Evolutionary conservation across 768 basidiomycete species (phyloP), one percentile per base, ranked within the genome.

Genomic region (Suillus alpinus): DNA sequence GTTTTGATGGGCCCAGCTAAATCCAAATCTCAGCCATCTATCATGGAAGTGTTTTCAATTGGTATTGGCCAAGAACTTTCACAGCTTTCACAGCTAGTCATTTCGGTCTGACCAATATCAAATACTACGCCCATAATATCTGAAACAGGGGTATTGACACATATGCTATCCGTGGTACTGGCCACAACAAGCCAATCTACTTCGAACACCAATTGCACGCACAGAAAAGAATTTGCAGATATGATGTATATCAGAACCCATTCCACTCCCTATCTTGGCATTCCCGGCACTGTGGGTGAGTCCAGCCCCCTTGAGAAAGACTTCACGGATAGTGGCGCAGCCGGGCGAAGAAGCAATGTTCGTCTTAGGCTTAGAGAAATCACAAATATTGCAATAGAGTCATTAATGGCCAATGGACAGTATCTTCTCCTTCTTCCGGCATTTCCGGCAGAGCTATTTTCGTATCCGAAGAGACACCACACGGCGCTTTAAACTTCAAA

Each of bases 221-320:
- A 44, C 10, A 13, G 56, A 40, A 31, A 31, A 29, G 10, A 31
- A 8, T 16, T 13, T 31, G 9, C 31, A 37, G 46, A n/a, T 26
- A 5, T 23, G 20, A 31, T 56, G 59, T 60, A 60, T 39, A n/a
- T 57, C 23, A 37, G 55, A n/a, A 61, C 39, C 2, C 39, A 58
- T n/a, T 44, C 18, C 36, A 26, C 26, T 26, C 26, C 26, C 26
- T 26, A 57, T 13, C 57, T 59, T 31, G 49, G n/a, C 18, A 32
- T 57, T 20, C 60, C 44, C 23, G 44, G 31, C 23, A 34, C 39
- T 39, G 57, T 58, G 37, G 47, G 60, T 8, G 8, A 58, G 26
- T 47, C 58, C 20, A 20, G 18, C 0, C 8, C 56, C 29, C 7
- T 29, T 23, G 29, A 9, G 2, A 7, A 29, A 7, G 29, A 44